Conservation (phyloP, 2,329 filamentous ascomycete genomes). For the Cercospora zeina region DNA sequence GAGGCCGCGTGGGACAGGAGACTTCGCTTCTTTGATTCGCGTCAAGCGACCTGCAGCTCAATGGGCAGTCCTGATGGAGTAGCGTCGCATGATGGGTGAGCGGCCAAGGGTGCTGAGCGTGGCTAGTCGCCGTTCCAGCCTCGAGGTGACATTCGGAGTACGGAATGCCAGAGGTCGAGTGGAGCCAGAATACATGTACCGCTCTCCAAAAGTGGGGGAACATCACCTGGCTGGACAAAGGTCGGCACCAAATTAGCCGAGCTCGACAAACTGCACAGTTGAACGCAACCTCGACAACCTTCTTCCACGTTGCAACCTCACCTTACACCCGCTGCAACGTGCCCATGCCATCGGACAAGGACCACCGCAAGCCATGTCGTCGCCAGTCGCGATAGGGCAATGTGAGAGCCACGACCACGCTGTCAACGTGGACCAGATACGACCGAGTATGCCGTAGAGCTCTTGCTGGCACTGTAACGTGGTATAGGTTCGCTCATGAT, state of each 20-base stretch:
- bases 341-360: constrained; percentile 22
- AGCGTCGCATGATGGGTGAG: constrained; percentile 7
- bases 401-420: constrained; percentile 11
- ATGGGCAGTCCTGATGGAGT: constrained; percentile 2
- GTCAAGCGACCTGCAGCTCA: background rate
- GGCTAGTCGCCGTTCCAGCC: constrained; percentile 8
- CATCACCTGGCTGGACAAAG: background rate
- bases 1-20: background rate
- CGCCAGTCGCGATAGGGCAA: constrained; percentile 19
- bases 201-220: background rate
- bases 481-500: constrained; percentile 6
- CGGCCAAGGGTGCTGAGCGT: constrained; percentile 14
- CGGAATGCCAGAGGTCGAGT: background rate
- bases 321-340: constrained; percentile 19
- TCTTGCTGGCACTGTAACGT: constrained; percentile 23
- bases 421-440: constrained; percentile 18
- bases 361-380: background rate
- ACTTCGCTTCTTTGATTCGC: constrained; percentile 1
- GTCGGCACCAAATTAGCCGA: constrained; percentile 3
- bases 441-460: constrained; percentile 16
- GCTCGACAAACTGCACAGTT: background rate
- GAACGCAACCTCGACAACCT: background rate
- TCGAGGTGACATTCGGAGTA: constrained; percentile 12
- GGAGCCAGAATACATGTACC: background rate
- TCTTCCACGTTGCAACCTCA: constrained; percentile 18